These are phyloP conservation scores for Phanerodontia chrysosporium DNA, from an alignment of 768 basidiomycete genomes.

Conservation along the genomic window DNA sequence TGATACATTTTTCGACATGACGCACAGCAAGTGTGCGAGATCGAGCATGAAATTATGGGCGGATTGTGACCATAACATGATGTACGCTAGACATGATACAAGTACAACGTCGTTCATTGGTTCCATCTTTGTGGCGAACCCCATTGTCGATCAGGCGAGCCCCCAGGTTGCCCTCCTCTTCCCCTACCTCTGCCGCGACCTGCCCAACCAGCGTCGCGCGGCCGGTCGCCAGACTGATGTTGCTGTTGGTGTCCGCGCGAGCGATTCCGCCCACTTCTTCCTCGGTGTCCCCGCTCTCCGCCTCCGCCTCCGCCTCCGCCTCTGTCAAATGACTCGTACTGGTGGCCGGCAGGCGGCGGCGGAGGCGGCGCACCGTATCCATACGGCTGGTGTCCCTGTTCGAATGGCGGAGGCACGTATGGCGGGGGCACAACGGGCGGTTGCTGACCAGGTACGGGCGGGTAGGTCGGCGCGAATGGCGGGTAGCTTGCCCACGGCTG, in stretches of 20 bases:
- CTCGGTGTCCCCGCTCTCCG: conserved; percentile 2
- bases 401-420: neutral
- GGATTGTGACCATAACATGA: neutral
- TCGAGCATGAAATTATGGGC: neutral
- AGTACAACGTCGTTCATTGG: neutral
- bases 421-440: neutral
- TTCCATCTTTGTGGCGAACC: conserved; percentile 1
- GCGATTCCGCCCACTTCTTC: conserved; percentile 2
- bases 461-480: neutral
- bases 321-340: conserved; percentile 8
- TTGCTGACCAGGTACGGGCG: neutral
- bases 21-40: neutral
- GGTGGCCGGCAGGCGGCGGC: neutral
- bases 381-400: neutral
- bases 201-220: conserved; percentile 13
- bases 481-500: conserved; percentile 7
- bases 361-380: neutral
- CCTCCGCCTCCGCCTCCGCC: too few species aligned
- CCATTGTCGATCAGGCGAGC: conserved; percentile 4
- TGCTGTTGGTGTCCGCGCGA: neutral
- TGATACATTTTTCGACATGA: conserved; percentile 1
- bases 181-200: conserved; percentile 10
- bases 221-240: conserved; percentile 4
- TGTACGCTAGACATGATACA: neutral
- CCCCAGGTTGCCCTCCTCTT: neutral